Base-by-base conservation (phyloP, 1,284 basidiomycete species). In the Ceratobasidium sp. region DNA sequence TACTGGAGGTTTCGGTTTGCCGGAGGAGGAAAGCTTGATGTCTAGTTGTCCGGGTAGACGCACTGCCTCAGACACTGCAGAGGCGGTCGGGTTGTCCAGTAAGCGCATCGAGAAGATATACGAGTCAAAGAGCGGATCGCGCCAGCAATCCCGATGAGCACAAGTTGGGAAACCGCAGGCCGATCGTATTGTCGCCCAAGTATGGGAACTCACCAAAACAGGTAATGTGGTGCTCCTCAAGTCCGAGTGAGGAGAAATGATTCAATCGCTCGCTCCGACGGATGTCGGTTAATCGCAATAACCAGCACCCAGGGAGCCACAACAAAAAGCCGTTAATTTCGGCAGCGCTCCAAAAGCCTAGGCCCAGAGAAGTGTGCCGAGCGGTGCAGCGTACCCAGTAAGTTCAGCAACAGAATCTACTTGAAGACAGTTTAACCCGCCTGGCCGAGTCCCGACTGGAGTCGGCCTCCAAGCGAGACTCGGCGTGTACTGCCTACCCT, bases 61-160 rank as follows among this genome's bases (percentile, higher is more conserved):
- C 59, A 61, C 59, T 30, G 59, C 59, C 59, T 61, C 28, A 9
- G 23, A n/a, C 59, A 61, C 59, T 46, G 59, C 59, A 61, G 59
- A 61, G 59, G 59, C 59, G 3, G 12, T 45, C 59, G 41, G 59
- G 41, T 61, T 32, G 43, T 3, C 14, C 23, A 32, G 43, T 45
- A 30, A 61, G 16, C 39, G 39, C 12, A 43, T 36, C 28, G 41
- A 59, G 21, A 28, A 45, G 41, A n/a, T 46, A 43, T 30, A 1
- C 39, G 59, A 61, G 34, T 46, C 59, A 10, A 61, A 9, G 10
- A 16, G 28, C 16, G 3, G 26, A 32, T 55, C n/a, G 32, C 18
- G 30, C 12, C 30, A 53, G 32, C 28, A 53, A 9, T 32, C 28
- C 52, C 30, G 28, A 34, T 55, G 36, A 32, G 53, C 53, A 32